Base-by-base conservation (phyloP, 2,329 filamentous ascomycete genomes). In the Penicillium sp. region DNA sequence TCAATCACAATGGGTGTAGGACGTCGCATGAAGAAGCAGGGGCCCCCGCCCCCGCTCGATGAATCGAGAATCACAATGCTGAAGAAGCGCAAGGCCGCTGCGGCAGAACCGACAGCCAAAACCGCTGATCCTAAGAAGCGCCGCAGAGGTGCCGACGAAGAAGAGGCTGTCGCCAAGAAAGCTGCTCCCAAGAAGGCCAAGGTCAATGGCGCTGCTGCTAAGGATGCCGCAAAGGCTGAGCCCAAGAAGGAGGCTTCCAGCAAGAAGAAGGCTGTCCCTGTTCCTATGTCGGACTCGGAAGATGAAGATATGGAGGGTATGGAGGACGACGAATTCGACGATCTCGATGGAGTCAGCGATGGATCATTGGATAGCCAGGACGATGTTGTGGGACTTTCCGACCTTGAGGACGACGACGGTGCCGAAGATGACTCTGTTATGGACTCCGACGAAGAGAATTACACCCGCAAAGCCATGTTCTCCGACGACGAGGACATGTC, bases 11-110 rank as follows among this genome's bases (percentile, higher is more conserved):
- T 96, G 93, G 93, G 91, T 81, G 85, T 87, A 61, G 90, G 92
- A 75, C 90, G 92, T 74, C 91, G 93, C 69, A 96, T 97, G 88
- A 90, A 93, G 76, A 97, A 97, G 79, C 95, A 98, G 84, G 93
- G 92, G 55, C 83, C 89, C 63, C 95, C 95, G 53, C 85, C 89
- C 70, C 83, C 89, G 63, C 84, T 97, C 64, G 91, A 95, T 64
- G 91, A 96, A 65, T 79, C 76, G 21, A 79, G 77, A 72, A 85
- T 87, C 64, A 86, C 75, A 39, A 67, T 72, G 26, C 74, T 64
- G 70, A 91, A 88, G 71, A 97, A 98, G 84, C 86, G 93, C 74
- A 98, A 98, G 81, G 86, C 86, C 58, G 86, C 84, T 60, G 81
- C 90, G 67, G 86, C 86, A 42, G 87, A 87, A 63, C 63, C 63